Conservation (phyloP, 129 eudicot species). For the Helichrysum umbraculigerum region DNA sequence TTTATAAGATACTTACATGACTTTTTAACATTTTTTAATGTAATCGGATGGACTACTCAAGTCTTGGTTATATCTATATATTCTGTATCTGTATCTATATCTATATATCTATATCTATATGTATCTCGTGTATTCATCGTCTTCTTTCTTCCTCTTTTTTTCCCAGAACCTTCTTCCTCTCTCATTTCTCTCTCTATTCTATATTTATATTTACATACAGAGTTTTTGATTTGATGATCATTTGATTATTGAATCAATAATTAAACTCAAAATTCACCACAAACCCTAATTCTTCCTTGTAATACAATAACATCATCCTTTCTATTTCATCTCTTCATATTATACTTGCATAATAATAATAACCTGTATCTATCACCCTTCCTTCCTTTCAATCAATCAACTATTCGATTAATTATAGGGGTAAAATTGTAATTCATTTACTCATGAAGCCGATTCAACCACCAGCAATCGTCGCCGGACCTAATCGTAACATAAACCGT, state of each 20-base stretch:
- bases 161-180: slow-evolving; percentile 18
- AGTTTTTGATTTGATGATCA: neutral
- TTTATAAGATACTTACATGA: neutral
- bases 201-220: neutral
- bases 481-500: slow-evolving; percentile 34
- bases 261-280: slow-evolving; percentile 1
- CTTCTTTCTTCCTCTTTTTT: slow-evolving; percentile 29
- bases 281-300: slow-evolving; percentile 12
- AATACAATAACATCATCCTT: slow-evolving; percentile 2
- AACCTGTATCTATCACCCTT: neutral
- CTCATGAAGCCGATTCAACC: slow-evolving; percentile 56
- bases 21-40: neutral
- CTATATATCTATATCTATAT: neutral
- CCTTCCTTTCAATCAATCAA: neutral
- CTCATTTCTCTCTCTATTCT: slow-evolving; percentile 15
- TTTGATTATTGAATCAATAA: neutral
- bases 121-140: slow-evolving; percentile 25
- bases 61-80: slow-evolving; percentile 22
- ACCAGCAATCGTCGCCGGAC: slow-evolving; percentile 34
- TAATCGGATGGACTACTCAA: neutral
- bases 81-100: neutral
- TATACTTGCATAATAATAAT: neutral
- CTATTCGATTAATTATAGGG: slow-evolving; percentile 16
- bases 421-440: neutral
- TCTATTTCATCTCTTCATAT: neutral